Percentiles rank a stretch among this genome's conserved stretches.
Evolutionary conservation across 495 filamentous ascomycete species (phyloP).

Genomic region (Mytilinidion resinicola): DNA sequence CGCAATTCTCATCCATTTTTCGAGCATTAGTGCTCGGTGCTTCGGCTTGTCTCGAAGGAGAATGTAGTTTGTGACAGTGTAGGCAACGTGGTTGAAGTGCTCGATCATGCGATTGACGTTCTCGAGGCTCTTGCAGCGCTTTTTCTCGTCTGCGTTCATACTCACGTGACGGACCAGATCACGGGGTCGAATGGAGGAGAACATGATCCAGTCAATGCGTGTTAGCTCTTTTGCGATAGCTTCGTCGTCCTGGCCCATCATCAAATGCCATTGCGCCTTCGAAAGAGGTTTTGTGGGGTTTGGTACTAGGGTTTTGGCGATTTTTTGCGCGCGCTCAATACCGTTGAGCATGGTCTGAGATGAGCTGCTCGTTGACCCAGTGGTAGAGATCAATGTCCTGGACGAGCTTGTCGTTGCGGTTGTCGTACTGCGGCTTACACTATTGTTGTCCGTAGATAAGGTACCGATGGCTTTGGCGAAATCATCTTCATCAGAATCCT

Average conservation of each 20-base stretch:
- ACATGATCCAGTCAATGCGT: conserved; percentile 94
- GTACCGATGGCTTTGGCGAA: conserved; percentile 22
- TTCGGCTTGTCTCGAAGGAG: conserved; percentile 93
- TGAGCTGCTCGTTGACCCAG: conserved; percentile 27
- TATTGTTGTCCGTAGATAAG: conserved; percentile 21
- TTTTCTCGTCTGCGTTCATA: conserved; percentile 61
- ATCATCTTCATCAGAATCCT: conserved; percentile 26
- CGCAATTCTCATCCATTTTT: conserved; percentile 78
- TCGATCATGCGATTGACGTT: conserved; percentile 90
- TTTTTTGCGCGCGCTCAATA: conserved; percentile 67
- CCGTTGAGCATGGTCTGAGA: conserved; percentile 49
- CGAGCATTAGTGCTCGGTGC: conserved; percentile 79
- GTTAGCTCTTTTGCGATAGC: conserved; percentile 87
- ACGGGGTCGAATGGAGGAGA: conserved; percentile 88
- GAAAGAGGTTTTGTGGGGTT: conserved; percentile 53
- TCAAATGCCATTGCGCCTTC: conserved; percentile 74
- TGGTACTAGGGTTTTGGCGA: conserved; percentile 61
- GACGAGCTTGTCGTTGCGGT: conserved; percentile 25
- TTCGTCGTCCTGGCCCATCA: conserved; percentile 74
- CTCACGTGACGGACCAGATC: conserved; percentile 89
- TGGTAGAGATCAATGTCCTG: conserved; percentile 13
- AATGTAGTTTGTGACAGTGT: conserved; percentile 85
- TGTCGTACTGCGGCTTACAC: conserved; percentile 22
- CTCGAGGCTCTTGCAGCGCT: conserved; percentile 69
- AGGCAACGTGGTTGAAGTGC: conserved; percentile 93